phyloP scores from a whole-genome alignment of 1,139 yeast species.

The Blastobotrys aristatus region DNA sequence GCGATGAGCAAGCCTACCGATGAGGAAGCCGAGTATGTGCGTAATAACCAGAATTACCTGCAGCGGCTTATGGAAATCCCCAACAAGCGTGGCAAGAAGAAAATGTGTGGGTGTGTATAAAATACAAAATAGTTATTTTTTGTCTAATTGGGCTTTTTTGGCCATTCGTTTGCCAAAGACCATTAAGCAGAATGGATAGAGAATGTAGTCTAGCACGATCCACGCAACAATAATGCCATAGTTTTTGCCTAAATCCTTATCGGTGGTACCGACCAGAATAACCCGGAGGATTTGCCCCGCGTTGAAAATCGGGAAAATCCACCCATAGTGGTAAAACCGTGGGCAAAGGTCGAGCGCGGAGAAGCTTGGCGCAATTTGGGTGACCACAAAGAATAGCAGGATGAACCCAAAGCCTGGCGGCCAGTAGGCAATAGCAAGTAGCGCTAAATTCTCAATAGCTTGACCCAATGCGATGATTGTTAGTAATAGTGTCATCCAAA shows the following conservation, averaged over 20 bases:
- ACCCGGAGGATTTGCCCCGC: slow-evolving; percentile 53
- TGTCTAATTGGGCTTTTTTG: background rate
- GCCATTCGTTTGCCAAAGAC: slow-evolving; percentile 16
- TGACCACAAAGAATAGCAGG: slow-evolving; percentile 57
- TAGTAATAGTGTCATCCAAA: slow-evolving; percentile 58
- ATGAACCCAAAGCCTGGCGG: slow-evolving; percentile 57
- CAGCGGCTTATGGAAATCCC: too few relatives aligned
- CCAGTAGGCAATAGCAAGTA: slow-evolving; percentile 41
- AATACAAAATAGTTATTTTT: too few relatives aligned
- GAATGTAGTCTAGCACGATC: slow-evolving; percentile 46
- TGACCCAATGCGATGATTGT: slow-evolving; percentile 60
- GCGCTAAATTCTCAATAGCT: slow-evolving; percentile 56
- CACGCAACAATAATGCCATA: slow-evolving; percentile 55
- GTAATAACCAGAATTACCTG: too few relatives aligned
- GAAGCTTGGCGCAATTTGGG: slow-evolving; percentile 58
- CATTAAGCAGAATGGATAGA: slow-evolving; percentile 43
- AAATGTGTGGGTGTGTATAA: too few relatives aligned
- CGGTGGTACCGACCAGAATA: slow-evolving; percentile 53
- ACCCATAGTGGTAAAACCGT: slow-evolving; percentile 55
- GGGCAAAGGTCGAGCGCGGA: slow-evolving; percentile 52
- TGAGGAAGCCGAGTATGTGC: too few relatives aligned
- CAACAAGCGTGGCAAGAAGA: too few relatives aligned
- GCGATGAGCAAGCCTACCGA: too few relatives aligned
- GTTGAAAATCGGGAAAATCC: slow-evolving; percentile 60
- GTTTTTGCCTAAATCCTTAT: slow-evolving; percentile 52